Evolutionary conservation across 2,329 filamentous ascomycete genomes (phyloP).

Genomic region (Sporothrix humicola): DNA sequence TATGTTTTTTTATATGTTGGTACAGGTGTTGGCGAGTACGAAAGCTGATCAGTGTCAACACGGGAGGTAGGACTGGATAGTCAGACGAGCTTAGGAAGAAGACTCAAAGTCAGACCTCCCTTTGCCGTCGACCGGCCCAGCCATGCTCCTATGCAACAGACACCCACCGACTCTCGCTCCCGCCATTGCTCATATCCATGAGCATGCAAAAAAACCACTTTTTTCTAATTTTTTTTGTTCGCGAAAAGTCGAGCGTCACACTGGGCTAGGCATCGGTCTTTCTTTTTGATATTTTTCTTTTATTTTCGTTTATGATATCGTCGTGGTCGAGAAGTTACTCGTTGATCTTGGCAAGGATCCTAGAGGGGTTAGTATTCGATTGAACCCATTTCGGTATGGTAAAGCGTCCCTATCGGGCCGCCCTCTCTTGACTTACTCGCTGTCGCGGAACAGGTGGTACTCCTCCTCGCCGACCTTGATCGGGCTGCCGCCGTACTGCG

Average conservation of each 20-base stretch:
- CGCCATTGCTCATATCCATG: constrained; percentile 14
- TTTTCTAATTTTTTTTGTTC: constrained; percentile 6
- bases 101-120: background rate
- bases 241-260: background rate
- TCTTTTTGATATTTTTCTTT: constrained; percentile 13
- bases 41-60: too few relatives aligned
- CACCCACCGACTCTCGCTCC: background rate
- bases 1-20: constrained; percentile 18
- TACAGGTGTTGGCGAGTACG: background rate
- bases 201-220: constrained; percentile 4
- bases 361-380: constrained; percentile 47
- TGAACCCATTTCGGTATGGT: background rate
- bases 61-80: too few relatives aligned
- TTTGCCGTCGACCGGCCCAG: background rate
- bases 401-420: background rate
- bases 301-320: constrained; percentile 36
- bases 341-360: constrained; percentile 98
- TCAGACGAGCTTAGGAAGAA: background rate
- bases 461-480: constrained; percentile 98
- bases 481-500: constrained; percentile 92
- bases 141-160: background rate
- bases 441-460: constrained; percentile 93
- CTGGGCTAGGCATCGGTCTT: background rate
- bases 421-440: constrained; percentile 74
- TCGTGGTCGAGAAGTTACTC: constrained; percentile 65